A percentile compares a stretch with the other conserved stretches of the same genome.
Evolutionary conservation across 371 early-diverging fungal genomes (phyloP).

Genomic region (Mortierella sp.): DNA sequence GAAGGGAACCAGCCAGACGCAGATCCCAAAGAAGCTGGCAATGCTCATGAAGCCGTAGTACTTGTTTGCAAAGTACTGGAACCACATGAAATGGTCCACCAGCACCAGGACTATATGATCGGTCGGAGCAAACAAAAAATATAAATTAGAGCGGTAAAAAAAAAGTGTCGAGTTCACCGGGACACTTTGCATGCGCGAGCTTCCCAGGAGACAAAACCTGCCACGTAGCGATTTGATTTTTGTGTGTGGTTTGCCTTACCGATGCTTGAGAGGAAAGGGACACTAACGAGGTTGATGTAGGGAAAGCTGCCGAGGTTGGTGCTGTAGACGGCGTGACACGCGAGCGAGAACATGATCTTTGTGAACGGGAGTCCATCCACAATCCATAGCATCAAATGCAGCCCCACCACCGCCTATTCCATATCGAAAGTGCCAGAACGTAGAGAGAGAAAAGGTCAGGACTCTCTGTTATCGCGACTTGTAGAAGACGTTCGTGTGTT

Average conservation of each 20-base stretch:
- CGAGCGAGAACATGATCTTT: constrained; percentile 72
- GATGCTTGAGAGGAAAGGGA: constrained; percentile 76
- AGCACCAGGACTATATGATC: constrained; percentile 76
- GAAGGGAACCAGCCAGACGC: constrained; percentile 92
- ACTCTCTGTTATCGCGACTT: not conserved
- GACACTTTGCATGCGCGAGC: not conserved
- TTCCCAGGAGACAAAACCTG: not conserved
- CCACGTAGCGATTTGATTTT: not conserved
- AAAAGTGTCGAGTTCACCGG: not conserved
- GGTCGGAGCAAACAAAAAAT: constrained; percentile 17
- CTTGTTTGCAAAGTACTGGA: constrained; percentile 80
- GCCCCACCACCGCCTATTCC: constrained; percentile 67
- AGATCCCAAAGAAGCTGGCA: constrained; percentile 88
- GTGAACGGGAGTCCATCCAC: constrained; percentile 79
- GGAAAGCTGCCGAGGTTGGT: constrained; percentile 81
- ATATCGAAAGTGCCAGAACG: not conserved
- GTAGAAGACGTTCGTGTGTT: no score
- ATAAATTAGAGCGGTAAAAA: no score
- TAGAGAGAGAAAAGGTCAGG: not conserved
- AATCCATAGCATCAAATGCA: constrained; percentile 76
- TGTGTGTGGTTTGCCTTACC: constrained; percentile 59
- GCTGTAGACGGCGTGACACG: constrained; percentile 80
- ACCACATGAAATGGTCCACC: constrained; percentile 89
- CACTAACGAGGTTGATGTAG: constrained; percentile 72
- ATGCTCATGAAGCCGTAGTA: constrained; percentile 81